Percentiles rank a stretch among this genome's conserved stretches.
phyloP scores from a whole-genome alignment of 2,329 filamentous ascomycete species.

The Chaetothyriales sp. region DNA sequence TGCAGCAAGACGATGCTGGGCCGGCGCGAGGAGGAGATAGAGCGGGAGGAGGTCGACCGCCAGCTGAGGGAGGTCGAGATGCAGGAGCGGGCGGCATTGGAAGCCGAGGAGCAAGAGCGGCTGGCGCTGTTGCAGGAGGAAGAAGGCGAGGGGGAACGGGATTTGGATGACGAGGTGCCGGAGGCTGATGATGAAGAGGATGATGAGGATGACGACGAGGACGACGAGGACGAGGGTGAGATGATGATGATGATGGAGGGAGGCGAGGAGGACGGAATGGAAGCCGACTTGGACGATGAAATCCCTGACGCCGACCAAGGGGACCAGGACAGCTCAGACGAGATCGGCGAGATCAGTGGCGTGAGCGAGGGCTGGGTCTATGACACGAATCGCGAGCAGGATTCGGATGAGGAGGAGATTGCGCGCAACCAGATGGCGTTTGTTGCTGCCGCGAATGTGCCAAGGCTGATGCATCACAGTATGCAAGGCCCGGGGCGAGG shows the following conservation, averaged over 20 bases:
- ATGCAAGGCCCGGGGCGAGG: background rate
- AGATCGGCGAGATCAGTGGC: constrained; percentile 30
- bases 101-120: constrained; percentile 25
- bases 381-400: constrained; percentile 14
- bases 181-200: constrained; percentile 29
- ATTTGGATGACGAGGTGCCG: constrained; percentile 34
- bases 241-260: background rate
- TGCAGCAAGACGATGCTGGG: constrained; percentile 80
- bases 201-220: constrained; percentile 24
- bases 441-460: background rate
- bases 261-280: constrained; percentile 29
- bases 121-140: constrained; percentile 25
- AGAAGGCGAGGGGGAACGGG: constrained; percentile 23
- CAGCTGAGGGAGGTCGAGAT: constrained; percentile 62
- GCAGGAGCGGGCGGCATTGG: constrained; percentile 30
- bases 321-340: constrained; percentile 32
- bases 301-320: constrained; percentile 33
- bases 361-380: constrained; percentile 17
- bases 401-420: constrained; percentile 10
- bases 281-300: constrained; percentile 30
- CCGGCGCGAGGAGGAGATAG: constrained; percentile 73
- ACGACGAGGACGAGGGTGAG: constrained; percentile 26
- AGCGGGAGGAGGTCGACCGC: constrained; percentile 70
- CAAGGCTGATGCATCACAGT: background rate
- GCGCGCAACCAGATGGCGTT: background rate